A percentile compares a stretch with the other conserved stretches of the same genome.
These are phyloP conservation scores for Leucaena leucocephala DNA, from an alignment of 306 rosid genomes.

Conservation along the genomic window DNA sequence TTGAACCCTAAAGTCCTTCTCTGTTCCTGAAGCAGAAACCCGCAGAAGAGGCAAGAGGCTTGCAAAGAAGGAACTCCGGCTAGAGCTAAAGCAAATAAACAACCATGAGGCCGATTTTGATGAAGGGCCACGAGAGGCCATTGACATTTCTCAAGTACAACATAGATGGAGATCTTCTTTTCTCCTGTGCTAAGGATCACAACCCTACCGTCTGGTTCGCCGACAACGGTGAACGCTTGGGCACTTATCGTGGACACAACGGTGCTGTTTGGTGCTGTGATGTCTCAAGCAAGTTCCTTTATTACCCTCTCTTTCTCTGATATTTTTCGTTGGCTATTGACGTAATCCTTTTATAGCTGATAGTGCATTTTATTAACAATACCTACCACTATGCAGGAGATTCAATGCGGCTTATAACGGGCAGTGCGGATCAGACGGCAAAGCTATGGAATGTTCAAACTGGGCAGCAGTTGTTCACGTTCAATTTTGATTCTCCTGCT, in stretches of 20 bases:
- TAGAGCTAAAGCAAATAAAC: not conserved
- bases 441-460: conserved; percentile 80
- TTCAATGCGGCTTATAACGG: conserved; percentile 69
- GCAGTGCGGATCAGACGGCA: conserved; percentile 82
- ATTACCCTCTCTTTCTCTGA: not conserved
- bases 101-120: conserved; percentile 88
- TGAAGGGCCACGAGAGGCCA: conserved; percentile 99
- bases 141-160: conserved; percentile 84
- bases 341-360: not conserved
- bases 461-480: conserved; percentile 75
- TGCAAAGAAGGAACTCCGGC: no score
- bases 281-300: conserved; percentile 59
- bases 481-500: conserved; percentile 74
- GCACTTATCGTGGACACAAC: conserved; percentile 88
- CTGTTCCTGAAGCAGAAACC: no score
- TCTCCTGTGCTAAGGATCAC: conserved; percentile 89
- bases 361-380: not conserved
- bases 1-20: no score
- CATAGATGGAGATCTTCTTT: conserved; percentile 87
- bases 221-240: conserved; percentile 92
- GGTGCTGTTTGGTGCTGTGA: conserved; percentile 99
- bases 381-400: conserved; percentile 45
- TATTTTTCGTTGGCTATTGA: not conserved
- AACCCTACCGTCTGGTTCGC: conserved; percentile 94
- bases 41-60: no score